Evolutionary conservation across 371 early-diverging fungal genomes (phyloP).

Genomic region (Sporodiniella umbellata): DNA sequence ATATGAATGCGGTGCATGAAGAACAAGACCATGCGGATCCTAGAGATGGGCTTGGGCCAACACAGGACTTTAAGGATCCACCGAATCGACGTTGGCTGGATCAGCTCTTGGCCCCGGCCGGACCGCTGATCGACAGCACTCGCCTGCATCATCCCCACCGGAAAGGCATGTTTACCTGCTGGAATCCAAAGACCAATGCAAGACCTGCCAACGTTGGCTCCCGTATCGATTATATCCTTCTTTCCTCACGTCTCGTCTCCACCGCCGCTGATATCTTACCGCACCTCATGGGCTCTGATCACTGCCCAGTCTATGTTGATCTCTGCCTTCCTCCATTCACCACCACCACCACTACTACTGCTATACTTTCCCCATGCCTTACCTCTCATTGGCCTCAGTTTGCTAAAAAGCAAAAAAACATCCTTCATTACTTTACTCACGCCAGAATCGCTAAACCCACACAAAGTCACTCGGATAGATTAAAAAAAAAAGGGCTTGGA

Average conservation of each 20-base stretch:
- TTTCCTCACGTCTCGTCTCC: constrained; percentile 49
- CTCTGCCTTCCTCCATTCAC: constrained; percentile 33
- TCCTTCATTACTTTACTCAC: constrained; percentile 41
- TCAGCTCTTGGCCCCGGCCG: constrained; percentile 51
- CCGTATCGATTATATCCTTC: constrained; percentile 83
- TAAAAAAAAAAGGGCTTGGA: no score
- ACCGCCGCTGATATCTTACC: constrained; percentile 65
- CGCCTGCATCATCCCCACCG: constrained; percentile 50
- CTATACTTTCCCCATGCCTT: constrained; percentile 15
- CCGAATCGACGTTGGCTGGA: constrained; percentile 74
- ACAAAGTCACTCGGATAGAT: no score
- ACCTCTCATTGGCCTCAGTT: constrained; percentile 63
- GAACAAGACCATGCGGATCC: constrained; percentile 84
- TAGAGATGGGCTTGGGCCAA: constrained; percentile 48
- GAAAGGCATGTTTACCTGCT: constrained; percentile 62
- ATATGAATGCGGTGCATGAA: constrained; percentile 75
- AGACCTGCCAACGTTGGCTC: constrained; percentile 64
- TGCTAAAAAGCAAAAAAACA: constrained; percentile 56
- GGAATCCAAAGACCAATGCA: constrained; percentile 79
- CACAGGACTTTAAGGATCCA: constrained; percentile 64
- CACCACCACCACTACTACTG: no score
- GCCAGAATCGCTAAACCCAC: no score
- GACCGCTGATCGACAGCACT: constrained; percentile 54
- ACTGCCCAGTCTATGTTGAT: constrained; percentile 77
- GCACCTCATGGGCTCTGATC: constrained; percentile 81